These are phyloP conservation scores for Lojkania enalia DNA, from an alignment of 2,329 filamentous ascomycete species.

Conservation along the genomic window DNA sequence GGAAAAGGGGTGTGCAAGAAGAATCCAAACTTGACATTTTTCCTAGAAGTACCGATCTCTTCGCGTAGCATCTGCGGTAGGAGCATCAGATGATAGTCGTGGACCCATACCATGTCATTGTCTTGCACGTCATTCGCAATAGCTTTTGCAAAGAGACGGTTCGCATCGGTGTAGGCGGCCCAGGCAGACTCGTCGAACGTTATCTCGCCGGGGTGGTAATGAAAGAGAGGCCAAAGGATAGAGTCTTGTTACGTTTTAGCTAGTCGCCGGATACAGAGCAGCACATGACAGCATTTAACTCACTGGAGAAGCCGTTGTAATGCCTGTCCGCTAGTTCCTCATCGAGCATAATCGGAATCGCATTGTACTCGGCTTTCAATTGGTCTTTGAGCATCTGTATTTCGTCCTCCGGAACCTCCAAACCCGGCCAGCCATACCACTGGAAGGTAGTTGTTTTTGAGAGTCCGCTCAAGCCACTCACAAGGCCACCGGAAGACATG, in stretches of 20 bases:
- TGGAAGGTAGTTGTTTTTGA: conserved; percentile 92
- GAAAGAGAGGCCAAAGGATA: conserved; percentile 97
- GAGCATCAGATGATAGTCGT: conserved; percentile 98
- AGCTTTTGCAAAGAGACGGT: conserved; percentile 85
- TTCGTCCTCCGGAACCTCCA: conserved; percentile 87
- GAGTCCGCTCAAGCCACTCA: conserved; percentile 88
- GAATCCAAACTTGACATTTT: conserved; percentile 97
- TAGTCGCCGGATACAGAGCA: neutral
- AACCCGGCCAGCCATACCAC: conserved; percentile 98
- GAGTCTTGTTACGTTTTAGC: conserved; percentile 72
- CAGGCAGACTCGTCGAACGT: conserved; percentile 96
- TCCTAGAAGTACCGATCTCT: conserved; percentile 76
- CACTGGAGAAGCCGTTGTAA: conserved; percentile 98
- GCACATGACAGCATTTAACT: conserved; percentile 36
- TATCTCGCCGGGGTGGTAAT: conserved; percentile 98
- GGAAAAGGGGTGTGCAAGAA: conserved; percentile 98
- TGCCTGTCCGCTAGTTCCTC: conserved; percentile 92
- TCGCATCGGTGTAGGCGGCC: conserved; percentile 91
- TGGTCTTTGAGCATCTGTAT: conserved; percentile 72
- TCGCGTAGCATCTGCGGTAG: conserved; percentile 93
- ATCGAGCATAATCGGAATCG: conserved; percentile 89
- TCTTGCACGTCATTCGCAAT: conserved; percentile 87
- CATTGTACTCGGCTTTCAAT: conserved; percentile 84
- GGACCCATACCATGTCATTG: conserved; percentile 95
- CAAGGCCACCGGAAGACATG: conserved; percentile 95